Conservation (phyloP, 1,139 yeast species). For the Komagataea norvegica region DNA sequence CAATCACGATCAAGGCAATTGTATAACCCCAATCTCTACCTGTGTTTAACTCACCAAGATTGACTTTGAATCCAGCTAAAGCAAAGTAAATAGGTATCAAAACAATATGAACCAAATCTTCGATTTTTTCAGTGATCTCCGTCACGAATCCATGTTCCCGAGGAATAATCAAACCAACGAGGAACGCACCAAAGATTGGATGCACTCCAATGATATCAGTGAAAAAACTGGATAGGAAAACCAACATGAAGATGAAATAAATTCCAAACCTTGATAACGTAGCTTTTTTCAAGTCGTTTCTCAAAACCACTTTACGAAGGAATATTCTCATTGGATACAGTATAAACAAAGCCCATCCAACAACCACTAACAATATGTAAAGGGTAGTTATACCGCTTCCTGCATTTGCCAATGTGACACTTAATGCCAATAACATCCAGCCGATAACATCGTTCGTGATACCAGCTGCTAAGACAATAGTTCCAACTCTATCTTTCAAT, state of each 20-base stretch:
- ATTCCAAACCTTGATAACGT: constrained; percentile 67
- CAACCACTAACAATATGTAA: constrained; percentile 58
- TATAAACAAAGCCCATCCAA: constrained; percentile 63
- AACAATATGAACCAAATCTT: constrained; percentile 66
- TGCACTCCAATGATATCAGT: constrained; percentile 81
- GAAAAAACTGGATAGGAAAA: constrained; percentile 65
- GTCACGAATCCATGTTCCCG: constrained; percentile 70
- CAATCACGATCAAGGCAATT: constrained; percentile 58
- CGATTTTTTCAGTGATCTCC: constrained; percentile 65
- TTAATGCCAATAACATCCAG: constrained; percentile 72
- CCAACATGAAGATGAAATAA: constrained; percentile 48
- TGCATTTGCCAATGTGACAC: constrained; percentile 70
- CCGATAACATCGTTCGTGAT: constrained; percentile 76
- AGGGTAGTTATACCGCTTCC: constrained; percentile 58
- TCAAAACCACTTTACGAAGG: constrained; percentile 40
- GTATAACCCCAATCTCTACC: constrained; percentile 78
- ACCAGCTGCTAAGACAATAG: constrained; percentile 78
- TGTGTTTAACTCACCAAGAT: constrained; percentile 54
- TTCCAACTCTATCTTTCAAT: constrained; percentile 68
- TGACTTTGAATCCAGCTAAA: constrained; percentile 66
- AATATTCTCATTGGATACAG: constrained; percentile 50
- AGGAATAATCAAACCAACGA: constrained; percentile 74
- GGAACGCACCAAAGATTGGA: constrained; percentile 77
- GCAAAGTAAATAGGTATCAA: constrained; percentile 77
- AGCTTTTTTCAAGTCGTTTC: constrained; percentile 36